Base-by-base conservation (phyloP, 352 stramenopile species). In the Phytophthora sansomeana region DNA sequence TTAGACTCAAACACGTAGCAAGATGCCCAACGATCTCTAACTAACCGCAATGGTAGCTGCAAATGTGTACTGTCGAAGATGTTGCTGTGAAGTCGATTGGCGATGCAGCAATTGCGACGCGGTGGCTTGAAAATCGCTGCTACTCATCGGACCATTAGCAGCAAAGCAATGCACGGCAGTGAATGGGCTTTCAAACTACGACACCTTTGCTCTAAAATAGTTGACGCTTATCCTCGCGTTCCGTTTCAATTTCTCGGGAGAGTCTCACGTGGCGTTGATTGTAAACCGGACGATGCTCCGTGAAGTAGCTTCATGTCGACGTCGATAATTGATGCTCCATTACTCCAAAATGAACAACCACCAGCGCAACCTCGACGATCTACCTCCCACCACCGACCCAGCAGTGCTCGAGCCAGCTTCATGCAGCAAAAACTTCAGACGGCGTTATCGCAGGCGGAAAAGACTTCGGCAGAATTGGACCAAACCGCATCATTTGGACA, bases 391-490 rank as follows among this genome's bases (percentile, higher is more conserved):
- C 55, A 35, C 29, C 69, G 58, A 28, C 49, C 58, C 21, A 69
- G 28, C 19, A 61, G 41, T 43, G 58, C 46, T 24, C 67, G 67
- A 6, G 7, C 69, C n/a, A 93, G 85, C 42, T 62, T 87, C 19
- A 58, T 91, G 28, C 81, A 90, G 33, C 80, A 87, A 33, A 90
- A 91, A 57, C 76, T 93, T 4, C 81, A 90, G 16, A 66, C 63
- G 0, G 85, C 85, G n/a, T 51, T 93, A 21, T 69, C 74, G 14
- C 72, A 80, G 11, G 83, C 83, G 6, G 81, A 90, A 55, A 80
- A 78, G 60, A 72, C 76, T 0, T 42, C 55, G 0, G 39, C 35
- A 1, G 75, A 89, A 1, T 59, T 87, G 48, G 17, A 39, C 0
- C 38, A 80, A 16, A 59, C 56, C 19, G 51, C 52, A 13, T 59